phyloP scores from a whole-genome alignment of 1,139 yeast genomes.

The Magnusiomyces suaveolens region DNA sequence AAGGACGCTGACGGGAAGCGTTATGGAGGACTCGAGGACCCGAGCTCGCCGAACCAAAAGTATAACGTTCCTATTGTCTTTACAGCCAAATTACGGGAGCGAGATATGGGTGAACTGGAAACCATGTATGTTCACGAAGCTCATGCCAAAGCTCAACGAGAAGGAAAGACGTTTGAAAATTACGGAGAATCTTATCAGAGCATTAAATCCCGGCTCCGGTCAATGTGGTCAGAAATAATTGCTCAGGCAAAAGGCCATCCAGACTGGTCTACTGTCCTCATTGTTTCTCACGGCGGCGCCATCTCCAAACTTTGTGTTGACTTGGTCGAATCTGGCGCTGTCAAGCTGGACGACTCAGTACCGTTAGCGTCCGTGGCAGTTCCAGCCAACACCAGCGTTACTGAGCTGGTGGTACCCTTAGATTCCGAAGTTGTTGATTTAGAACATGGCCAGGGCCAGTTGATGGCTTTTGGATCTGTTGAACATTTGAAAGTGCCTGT shows the following conservation, averaged over 20 bases:
- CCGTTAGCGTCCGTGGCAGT: slow-evolving; percentile 1
- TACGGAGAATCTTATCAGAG: slow-evolving; percentile 47
- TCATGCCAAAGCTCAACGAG: slow-evolving; percentile 41
- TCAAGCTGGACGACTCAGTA: not conserved
- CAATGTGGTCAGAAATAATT: slow-evolving; percentile 41
- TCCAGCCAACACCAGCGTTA: slow-evolving; percentile 9
- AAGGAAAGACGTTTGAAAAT: slow-evolving; percentile 40
- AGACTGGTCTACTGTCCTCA: slow-evolving; percentile 38
- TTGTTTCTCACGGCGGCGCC: slow-evolving; percentile 85
- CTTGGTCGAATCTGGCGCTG: slow-evolving; percentile 4
- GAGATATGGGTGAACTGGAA: slow-evolving; percentile 72
- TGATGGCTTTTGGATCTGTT: not conserved
- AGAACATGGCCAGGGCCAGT: not conserved
- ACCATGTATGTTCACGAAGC: slow-evolving; percentile 70
- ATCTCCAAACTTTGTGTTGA: slow-evolving; percentile 44
- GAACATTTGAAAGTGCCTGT: slow-evolving; percentile 3
- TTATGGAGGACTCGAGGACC: slow-evolving; percentile 16
- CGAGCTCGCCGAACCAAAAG: not conserved
- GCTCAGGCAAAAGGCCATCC: slow-evolving; percentile 27
- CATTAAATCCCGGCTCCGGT: slow-evolving; percentile 43
- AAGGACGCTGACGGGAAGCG: not conserved
- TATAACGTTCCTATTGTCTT: slow-evolving; percentile 17
- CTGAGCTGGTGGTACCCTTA: slow-evolving; percentile 5
- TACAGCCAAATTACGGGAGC: slow-evolving; percentile 51
- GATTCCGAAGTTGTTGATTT: not conserved